Evolutionary conservation across 1,139 yeast species (phyloP), one percentile per base, ranked within the genome.

Genomic region (Saccharomyces hybrid): DNA sequence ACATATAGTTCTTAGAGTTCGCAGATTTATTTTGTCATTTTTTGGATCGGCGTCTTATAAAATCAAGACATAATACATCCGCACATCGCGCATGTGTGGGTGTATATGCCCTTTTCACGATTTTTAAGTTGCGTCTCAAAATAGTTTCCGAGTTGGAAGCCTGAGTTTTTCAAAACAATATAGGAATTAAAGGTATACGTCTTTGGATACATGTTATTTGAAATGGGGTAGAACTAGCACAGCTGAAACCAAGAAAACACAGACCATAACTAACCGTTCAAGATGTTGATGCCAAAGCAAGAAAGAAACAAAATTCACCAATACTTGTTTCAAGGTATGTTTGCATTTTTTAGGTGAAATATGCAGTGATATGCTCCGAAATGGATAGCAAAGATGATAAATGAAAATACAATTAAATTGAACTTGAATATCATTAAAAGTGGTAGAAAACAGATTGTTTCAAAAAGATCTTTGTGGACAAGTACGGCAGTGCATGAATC

Each of bases 301-400:
- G 98, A 93, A 80, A 91, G 99, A 86, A 89, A 88, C 84, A 89
- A 88, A 93, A 93, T 93, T 79, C 96, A 89, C 95, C 88, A 86
- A 80, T 86, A 91, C 88, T 95, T 93, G 81, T 91, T 90, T 88
- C 38, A 32, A 32, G 38, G 38, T 32, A 32, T 32, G 38, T 32
- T 32, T 31, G 5, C 16, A 31, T 14, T 32, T 32, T 32, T 32
- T 32, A 16, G n/a, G 38, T 32, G 16, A 32, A n/a, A n/a, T 32
- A 32, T 7, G 38, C 38, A 14, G 38, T 32, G 16, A 16, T n/a
- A 32, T 32, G 8, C 8, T 32, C 38, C 38, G n/a, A 13, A 32
- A 32, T 32, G 16, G 16, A 32, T 32, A 32, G 6, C 38, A 7
- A n/a, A n/a, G n/a, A 7, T 32, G 38, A 32, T n/a, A 14, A 32